Evolutionary conservation across 352 stramenopile species (phyloP).

Genomic region (Pythium rishiriense): DNA sequence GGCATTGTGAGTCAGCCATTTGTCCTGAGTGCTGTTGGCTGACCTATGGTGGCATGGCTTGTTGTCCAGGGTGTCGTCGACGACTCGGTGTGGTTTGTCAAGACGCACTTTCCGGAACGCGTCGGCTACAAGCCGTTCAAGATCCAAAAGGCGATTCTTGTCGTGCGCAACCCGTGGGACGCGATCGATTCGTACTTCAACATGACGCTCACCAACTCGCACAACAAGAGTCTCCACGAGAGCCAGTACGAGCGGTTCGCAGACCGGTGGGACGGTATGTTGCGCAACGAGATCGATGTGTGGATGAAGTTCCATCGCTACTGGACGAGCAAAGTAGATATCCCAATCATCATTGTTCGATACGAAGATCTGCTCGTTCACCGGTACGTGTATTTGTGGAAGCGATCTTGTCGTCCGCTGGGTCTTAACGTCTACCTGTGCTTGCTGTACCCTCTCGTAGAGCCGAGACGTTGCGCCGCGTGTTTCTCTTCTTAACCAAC

Average conservation of each 20-base stretch:
- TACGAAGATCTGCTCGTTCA: slow-evolving; percentile 92
- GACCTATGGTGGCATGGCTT: slow-evolving; percentile 21
- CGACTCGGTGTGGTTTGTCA: slow-evolving; percentile 95
- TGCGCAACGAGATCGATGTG: slow-evolving; percentile 90
- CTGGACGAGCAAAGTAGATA: slow-evolving; percentile 88
- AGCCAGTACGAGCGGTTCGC: slow-evolving; percentile 86
- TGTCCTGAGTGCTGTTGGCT: not conserved
- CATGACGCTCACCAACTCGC: slow-evolving; percentile 94
- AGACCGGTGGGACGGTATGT: slow-evolving; percentile 87
- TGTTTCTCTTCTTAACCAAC: slow-evolving; percentile 81
- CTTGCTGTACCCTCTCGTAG: no score
- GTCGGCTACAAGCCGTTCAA: slow-evolving; percentile 87
- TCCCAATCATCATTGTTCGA: slow-evolving; percentile 90
- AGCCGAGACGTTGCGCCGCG: slow-evolving; percentile 72
- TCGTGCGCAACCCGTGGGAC: slow-evolving; percentile 97
- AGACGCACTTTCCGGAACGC: slow-evolving; percentile 98
- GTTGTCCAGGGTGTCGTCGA: slow-evolving; percentile 92
- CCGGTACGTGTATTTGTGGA: slow-evolving; percentile 29
- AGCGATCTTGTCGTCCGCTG: not conserved
- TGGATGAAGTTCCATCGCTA: slow-evolving; percentile 92
- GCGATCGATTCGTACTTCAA: slow-evolving; percentile 99
- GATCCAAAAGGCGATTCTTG: slow-evolving; percentile 81
- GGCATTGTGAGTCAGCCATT: not conserved
- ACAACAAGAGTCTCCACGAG: slow-evolving; percentile 90
- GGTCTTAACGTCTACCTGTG: not conserved